Conservation (phyloP, 169 alveolate species). For the Plasmodium gaboni region DNA sequence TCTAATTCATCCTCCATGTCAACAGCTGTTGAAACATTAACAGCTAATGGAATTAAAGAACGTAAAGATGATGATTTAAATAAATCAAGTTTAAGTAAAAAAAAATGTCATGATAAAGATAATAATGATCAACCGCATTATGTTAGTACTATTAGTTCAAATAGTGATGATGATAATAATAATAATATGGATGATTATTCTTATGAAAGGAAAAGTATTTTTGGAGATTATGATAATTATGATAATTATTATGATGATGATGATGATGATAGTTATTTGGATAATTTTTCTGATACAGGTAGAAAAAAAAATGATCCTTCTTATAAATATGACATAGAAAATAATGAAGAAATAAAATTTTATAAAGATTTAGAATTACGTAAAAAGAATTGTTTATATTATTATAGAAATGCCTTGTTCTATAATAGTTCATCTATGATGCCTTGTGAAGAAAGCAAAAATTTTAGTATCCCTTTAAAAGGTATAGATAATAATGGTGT, state of each 20-base stretch:
- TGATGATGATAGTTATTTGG: not conserved
- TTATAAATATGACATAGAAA: slow-evolving; percentile 7
- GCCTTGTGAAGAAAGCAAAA: slow-evolving; percentile 3
- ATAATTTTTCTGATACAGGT: too few relatives aligned
- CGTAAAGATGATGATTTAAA: not conserved
- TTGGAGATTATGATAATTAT: not conserved
- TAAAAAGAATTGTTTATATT: slow-evolving; percentile 46
- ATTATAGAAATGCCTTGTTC: slow-evolving; percentile 53
- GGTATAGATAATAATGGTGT: not conserved
- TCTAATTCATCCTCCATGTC: slow-evolving; percentile 16
- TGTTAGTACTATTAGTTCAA: too few relatives aligned
- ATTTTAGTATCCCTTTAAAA: not conserved
- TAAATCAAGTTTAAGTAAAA: too few relatives aligned
- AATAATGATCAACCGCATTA: not conserved
- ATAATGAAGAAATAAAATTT: slow-evolving; percentile 25
- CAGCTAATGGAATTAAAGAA: not conserved
- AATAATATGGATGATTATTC: not conserved
- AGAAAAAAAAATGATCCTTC: not conserved
- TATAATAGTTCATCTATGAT: slow-evolving; percentile 12
- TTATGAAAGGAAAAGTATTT: not conserved
- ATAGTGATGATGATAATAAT: not conserved
- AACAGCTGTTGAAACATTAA: not conserved
- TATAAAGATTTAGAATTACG: slow-evolving; percentile 20
- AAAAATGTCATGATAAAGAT: not conserved
- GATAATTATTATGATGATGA: not conserved